Evolutionary conservation across 768 basidiomycete genomes (phyloP).

Genomic region (Macrocybe gigantea): DNA sequence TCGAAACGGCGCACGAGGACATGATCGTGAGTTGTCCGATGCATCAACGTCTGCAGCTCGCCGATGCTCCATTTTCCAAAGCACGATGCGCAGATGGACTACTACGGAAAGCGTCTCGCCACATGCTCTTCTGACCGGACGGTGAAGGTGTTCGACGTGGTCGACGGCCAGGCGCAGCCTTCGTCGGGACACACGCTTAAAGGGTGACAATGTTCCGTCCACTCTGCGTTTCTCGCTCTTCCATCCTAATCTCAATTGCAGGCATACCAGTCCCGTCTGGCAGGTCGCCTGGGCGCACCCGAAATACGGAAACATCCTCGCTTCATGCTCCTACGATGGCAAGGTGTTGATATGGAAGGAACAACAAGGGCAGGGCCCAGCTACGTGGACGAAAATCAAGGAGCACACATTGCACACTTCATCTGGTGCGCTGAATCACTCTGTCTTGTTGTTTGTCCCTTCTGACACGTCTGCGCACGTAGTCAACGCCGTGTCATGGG

Average conservation of each 20-base stretch:
- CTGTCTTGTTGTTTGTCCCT: neutral
- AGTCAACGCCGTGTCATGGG: slow-evolving; percentile 99
- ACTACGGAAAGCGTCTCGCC: slow-evolving; percentile 94
- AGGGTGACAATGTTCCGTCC: slow-evolving; percentile 43
- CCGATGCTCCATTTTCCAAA: slow-evolving; percentile 21
- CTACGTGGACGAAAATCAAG: slow-evolving; percentile 89
- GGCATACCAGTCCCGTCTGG: slow-evolving; percentile 97
- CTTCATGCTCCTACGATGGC: slow-evolving; percentile 98
- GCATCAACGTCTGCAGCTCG: neutral
- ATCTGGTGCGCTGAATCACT: slow-evolving; percentile 54
- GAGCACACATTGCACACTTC: slow-evolving; percentile 94
- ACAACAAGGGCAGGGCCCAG: slow-evolving; percentile 52
- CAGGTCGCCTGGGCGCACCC: slow-evolving; percentile 98
- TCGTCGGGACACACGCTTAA: slow-evolving; percentile 68
- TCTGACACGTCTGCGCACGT: neutral
- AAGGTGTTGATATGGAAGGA: slow-evolving; percentile 99
- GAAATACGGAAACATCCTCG: slow-evolving; percentile 93
- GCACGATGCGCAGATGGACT: slow-evolving; percentile 98
- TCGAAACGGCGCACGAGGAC: slow-evolving; percentile 96
- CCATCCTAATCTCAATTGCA: slow-evolving; percentile 21
- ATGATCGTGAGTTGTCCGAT: slow-evolving; percentile 75
- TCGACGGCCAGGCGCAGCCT: slow-evolving; percentile 77
- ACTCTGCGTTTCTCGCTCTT: neutral
- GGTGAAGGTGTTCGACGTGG: slow-evolving; percentile 91
- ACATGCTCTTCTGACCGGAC: slow-evolving; percentile 96